Evolutionary conservation across 1,284 basidiomycete species (phyloP).

Genomic region (Cerrena zonata): DNA sequence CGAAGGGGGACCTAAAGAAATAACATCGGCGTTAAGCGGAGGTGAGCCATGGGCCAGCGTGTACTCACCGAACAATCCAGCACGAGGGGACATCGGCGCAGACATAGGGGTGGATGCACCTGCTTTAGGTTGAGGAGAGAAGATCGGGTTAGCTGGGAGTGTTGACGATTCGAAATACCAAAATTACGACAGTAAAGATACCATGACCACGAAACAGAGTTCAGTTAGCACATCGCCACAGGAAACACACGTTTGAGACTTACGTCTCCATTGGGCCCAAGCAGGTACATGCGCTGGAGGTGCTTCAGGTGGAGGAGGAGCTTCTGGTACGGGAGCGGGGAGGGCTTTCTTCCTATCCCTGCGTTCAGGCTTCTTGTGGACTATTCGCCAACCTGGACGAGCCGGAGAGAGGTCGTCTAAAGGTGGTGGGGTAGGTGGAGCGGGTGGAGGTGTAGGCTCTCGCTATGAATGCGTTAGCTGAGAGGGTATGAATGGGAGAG

Average conservation of each 20-base stretch:
- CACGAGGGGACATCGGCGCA: constrained; percentile 40
- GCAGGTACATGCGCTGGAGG: constrained; percentile 51
- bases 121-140: constrained; percentile 42
- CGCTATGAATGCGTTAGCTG: background rate
- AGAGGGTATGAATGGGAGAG: background rate
- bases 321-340: constrained; percentile 33
- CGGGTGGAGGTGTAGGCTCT: constrained; percentile 18
- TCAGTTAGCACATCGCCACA: background rate
- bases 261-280: constrained; percentile 75
- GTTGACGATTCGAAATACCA: too few species aligned
- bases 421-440: constrained; percentile 25
- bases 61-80: constrained; percentile 58
- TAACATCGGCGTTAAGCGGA: background rate
- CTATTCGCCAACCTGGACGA: constrained; percentile 64
- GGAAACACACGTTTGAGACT: constrained; percentile 17
- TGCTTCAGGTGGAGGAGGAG: constrained; percentile 36
- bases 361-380: constrained; percentile 52
- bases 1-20: constrained; percentile 10
- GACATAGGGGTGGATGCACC: constrained; percentile 33
- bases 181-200: too few species aligned
- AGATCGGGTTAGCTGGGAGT: constrained; percentile 49
- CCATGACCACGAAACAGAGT: background rate
- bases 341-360: constrained; percentile 37
- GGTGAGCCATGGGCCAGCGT: constrained; percentile 5
- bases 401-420: constrained; percentile 42